These are phyloP conservation scores for Fomes fomentarius DNA, from an alignment of 1,284 basidiomycete species.

Conservation along the genomic window DNA sequence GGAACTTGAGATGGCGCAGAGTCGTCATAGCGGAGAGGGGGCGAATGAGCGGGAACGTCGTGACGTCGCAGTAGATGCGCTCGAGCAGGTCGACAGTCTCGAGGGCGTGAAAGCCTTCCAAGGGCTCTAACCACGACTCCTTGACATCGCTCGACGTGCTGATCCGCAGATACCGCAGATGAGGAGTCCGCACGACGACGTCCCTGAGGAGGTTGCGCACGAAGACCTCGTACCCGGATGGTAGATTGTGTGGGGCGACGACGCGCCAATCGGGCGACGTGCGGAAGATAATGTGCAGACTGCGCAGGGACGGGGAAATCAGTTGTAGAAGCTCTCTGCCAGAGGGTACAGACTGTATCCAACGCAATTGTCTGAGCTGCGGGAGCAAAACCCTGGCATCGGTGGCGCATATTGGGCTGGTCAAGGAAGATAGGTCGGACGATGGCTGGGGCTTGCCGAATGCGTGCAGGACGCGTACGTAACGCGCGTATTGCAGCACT, in stretches of 20 bases:
- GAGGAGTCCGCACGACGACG: constrained; percentile 3
- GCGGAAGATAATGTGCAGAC: constrained; percentile 17
- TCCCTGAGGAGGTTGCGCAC: constrained; percentile 8
- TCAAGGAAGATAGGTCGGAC: background rate
- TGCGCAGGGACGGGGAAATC: constrained; percentile 8
- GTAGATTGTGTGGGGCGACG: background rate
- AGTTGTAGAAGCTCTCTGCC: constrained; percentile 6
- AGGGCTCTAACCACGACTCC: constrained; percentile 14
- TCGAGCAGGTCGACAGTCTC: constrained; percentile 16
- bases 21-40: constrained; percentile 5
- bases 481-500: constrained; percentile 9
- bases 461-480: constrained; percentile 11
- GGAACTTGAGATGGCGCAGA: constrained; percentile 12
- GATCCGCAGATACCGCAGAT: constrained; percentile 13
- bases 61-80: background rate
- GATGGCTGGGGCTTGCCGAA: background rate
- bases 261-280: background rate
- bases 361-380: constrained; percentile 11
- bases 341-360: constrained; percentile 2
- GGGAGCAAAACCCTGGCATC: constrained; percentile 2
- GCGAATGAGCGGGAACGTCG: constrained; percentile 2
- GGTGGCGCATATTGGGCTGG: too few relatives aligned
- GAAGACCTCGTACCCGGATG: background rate
- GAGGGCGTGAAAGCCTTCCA: constrained; percentile 3
- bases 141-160: constrained; percentile 6